A percentile compares a stretch with the other conserved stretches of the same genome.
phyloP scores from a whole-genome alignment of 1,284 basidiomycete genomes.

The Boletus sp. region DNA sequence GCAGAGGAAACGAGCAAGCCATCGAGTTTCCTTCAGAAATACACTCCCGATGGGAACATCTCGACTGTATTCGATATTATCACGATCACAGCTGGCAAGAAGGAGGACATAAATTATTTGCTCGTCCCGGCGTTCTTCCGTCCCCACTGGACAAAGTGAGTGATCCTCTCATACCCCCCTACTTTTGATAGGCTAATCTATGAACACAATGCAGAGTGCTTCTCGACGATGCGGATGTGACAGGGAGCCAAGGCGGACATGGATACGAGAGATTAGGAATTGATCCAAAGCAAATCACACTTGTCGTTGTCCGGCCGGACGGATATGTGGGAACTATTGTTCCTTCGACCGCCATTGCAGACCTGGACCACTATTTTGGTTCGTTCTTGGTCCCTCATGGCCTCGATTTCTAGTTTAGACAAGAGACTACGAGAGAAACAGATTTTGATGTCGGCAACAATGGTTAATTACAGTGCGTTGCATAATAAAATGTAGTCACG shows the following conservation, averaged over 20 bases:
- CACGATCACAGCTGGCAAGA: neutral
- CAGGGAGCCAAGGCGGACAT: slow-evolving; percentile 23
- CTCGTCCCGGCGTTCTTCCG: slow-evolving; percentile 48
- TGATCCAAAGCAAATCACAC: slow-evolving; percentile 37
- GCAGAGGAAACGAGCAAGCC: neutral
- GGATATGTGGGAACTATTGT: slow-evolving; percentile 53
- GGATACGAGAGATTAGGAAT: slow-evolving; percentile 49
- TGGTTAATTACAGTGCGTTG: too few species aligned
- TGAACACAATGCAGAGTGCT: neutral
- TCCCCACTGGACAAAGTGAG: slow-evolving; percentile 63
- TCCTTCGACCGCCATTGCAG: slow-evolving; percentile 32
- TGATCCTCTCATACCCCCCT: neutral
- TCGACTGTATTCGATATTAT: neutral
- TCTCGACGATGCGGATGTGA: neutral
- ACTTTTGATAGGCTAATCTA: neutral
- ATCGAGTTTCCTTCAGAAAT: neutral
- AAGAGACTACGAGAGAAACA: too few species aligned
- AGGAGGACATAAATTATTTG: slow-evolving; percentile 32
- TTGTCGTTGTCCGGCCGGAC: slow-evolving; percentile 55
- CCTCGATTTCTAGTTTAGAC: too few species aligned
- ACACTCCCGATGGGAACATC: neutral
- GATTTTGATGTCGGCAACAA: too few species aligned
- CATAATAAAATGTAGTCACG: too few species aligned
- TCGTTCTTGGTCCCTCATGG: neutral
- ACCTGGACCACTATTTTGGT: neutral